Evolutionary conservation across 2,329 filamentous ascomycete species (phyloP).

Genomic region (Aspergillus fumigatiaffinis): DNA sequence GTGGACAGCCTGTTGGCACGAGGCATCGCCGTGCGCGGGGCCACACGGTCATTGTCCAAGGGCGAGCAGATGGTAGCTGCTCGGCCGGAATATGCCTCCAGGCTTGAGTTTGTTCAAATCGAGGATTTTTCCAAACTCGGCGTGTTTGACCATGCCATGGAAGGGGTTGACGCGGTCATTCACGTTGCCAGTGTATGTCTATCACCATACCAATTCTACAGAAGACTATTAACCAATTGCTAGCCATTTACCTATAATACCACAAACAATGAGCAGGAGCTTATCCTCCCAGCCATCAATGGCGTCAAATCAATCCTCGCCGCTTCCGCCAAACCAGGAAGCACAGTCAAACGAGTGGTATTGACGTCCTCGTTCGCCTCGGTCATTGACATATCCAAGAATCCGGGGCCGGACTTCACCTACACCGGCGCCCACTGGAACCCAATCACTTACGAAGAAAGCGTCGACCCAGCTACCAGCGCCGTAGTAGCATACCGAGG

Average conservation of each 20-base stretch:
- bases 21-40: slow-evolving; percentile 20
- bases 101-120: slow-evolving; percentile 43
- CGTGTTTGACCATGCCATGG: slow-evolving; percentile 36
- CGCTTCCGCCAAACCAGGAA: slow-evolving; percentile 17
- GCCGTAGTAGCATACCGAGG: slow-evolving; percentile 28
- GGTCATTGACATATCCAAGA: slow-evolving; percentile 19
- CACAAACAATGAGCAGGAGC: slow-evolving; percentile 41
- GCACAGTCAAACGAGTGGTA: slow-evolving; percentile 21
- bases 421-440: slow-evolving; percentile 30
- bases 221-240: not conserved
- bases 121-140: slow-evolving; percentile 40
- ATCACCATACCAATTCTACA: not conserved
- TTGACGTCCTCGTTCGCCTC: slow-evolving; percentile 30
- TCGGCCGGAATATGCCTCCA: slow-evolving; percentile 31
- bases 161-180: slow-evolving; percentile 43
- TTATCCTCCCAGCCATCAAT: slow-evolving; percentile 46
- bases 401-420: slow-evolving; percentile 15
- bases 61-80: slow-evolving; percentile 36
- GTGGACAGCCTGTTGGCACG: slow-evolving; percentile 22
- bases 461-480: slow-evolving; percentile 13
- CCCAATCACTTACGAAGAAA: slow-evolving; percentile 27
- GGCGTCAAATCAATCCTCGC: slow-evolving; percentile 43
- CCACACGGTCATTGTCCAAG: slow-evolving; percentile 20
- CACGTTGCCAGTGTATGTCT: slow-evolving; percentile 44
- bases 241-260: slow-evolving; percentile 45